These are phyloP conservation scores for Closterium sp. DNA, from an alignment of 139 green algal genomes.

Conservation along the genomic window DNA sequence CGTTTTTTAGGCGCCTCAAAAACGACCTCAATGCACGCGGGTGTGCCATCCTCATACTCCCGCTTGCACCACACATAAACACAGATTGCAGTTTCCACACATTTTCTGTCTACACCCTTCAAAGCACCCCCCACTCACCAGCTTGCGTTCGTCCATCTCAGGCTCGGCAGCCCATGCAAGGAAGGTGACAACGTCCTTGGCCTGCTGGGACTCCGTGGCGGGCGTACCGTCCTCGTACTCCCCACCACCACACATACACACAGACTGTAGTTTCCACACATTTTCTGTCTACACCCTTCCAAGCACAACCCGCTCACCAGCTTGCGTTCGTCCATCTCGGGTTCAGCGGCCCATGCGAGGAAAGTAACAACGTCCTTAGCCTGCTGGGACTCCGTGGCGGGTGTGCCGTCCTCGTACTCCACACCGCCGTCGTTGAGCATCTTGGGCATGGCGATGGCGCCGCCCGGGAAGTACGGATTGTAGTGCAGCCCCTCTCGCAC, in stretches of 20 bases:
- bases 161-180: conserved; percentile 89
- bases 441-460: conserved; percentile 98
- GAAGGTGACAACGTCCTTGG: conserved; percentile 89
- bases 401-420: conserved; percentile 98
- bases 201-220: neutral
- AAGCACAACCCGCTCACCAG: conserved; percentile 70
- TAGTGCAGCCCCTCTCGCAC: conserved; percentile 98
- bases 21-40: no score
- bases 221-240: conserved; percentile 24
- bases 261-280: neutral
- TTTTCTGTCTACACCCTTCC: neutral
- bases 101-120: neutral
- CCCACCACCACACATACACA: conserved; percentile 50
- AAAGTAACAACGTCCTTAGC: conserved; percentile 88
- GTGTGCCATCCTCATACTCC: no score
- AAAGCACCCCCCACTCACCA: conserved; percentile 67
- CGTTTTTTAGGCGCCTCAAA: no score
- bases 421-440: conserved; percentile 96
- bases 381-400: conserved; percentile 83
- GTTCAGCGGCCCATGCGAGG: conserved; percentile 88
- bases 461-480: conserved; percentile 99
- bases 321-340: conserved; percentile 92
- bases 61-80: no score
- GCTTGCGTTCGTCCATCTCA: conserved; percentile 91
- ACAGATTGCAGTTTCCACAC: no score